Conservation (phyloP, 2,329 filamentous ascomycete species). For the Zelopaecilomyces penicillatus region DNA sequence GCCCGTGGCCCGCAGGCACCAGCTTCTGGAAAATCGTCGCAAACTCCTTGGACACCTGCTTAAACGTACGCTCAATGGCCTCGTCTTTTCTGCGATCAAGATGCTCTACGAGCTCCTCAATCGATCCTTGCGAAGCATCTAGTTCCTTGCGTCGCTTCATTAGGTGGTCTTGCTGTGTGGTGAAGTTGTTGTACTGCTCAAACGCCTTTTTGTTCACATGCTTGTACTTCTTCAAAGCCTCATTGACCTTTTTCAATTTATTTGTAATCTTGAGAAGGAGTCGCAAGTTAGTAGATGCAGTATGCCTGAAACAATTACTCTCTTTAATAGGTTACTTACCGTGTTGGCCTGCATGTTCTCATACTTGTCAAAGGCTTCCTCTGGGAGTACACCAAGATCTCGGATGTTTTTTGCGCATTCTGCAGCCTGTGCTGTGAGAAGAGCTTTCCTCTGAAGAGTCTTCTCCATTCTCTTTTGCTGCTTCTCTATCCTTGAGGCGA, state of each 20-base stretch:
- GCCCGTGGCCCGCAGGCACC: conserved; percentile 85
- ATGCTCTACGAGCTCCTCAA: conserved; percentile 85
- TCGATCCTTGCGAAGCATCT: conserved; percentile 75
- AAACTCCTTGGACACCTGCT: conserved; percentile 92
- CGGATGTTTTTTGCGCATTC: conserved; percentile 85
- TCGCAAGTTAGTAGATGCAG: conserved; percentile 6
- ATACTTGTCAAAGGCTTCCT: conserved; percentile 90
- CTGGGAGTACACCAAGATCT: conserved; percentile 83
- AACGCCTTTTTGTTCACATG: conserved; percentile 99
- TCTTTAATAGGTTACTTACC: conserved; percentile 36
- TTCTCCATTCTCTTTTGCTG: conserved; percentile 88
- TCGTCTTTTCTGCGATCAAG: conserved; percentile 95
- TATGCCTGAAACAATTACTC: not conserved
- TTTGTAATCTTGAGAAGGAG: conserved; percentile 38
- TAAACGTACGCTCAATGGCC: conserved; percentile 96
- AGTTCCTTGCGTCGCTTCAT: conserved; percentile 80
- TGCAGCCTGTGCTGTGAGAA: conserved; percentile 65
- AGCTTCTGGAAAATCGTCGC: conserved; percentile 88
- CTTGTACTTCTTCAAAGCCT: conserved; percentile 89
- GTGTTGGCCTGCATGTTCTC: conserved; percentile 70
- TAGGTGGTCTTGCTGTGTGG: conserved; percentile 79
- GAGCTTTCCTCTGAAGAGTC: conserved; percentile 78
- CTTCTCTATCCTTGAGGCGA: conserved; percentile 70
- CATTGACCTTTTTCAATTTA: conserved; percentile 82
- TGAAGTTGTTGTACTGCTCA: conserved; percentile 97